Conservation (phyloP, 1,284 basidiomycete genomes). For the Ceratobasidium sp. region DNA sequence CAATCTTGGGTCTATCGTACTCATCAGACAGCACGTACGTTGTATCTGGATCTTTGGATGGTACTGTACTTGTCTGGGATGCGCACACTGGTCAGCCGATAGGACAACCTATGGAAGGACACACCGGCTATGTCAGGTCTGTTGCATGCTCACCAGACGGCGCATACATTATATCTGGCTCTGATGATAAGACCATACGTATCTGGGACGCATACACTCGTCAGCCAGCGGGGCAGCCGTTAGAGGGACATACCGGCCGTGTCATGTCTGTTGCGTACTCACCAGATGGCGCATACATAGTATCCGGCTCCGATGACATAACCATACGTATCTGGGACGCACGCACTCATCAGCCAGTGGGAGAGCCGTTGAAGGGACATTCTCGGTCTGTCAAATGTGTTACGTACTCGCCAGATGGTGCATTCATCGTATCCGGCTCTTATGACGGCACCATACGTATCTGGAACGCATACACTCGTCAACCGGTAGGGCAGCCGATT, state of each 20-base stretch:
- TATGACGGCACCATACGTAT: too few relatives aligned
- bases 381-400: too few relatives aligned
- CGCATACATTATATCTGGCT: slow-evolving; percentile 32
- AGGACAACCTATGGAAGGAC: slow-evolving; percentile 12
- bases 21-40: slow-evolving; percentile 25
- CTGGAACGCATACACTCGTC: too few relatives aligned
- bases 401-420: too few relatives aligned
- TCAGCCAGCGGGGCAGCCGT: neutral
- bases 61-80: slow-evolving; percentile 15
- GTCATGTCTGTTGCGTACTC: slow-evolving; percentile 32
- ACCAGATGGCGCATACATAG: slow-evolving; percentile 20
- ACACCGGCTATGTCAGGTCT: slow-evolving; percentile 18
- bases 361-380: too few relatives aligned
- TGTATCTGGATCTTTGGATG: neutral
- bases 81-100: neutral
- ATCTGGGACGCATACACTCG: slow-evolving; percentile 28
- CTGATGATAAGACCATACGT: slow-evolving; percentile 15
- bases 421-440: too few relatives aligned
- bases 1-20: slow-evolving; percentile 1
- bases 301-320: slow-evolving; percentile 16
- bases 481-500: too few relatives aligned
- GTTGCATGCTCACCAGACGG: slow-evolving; percentile 38
- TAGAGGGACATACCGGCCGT: slow-evolving; percentile 13
- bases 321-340: slow-evolving; percentile 34
- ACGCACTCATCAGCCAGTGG: too few relatives aligned